Base-by-base conservation (phyloP, 208 protist species). In the Naegleria gruberi region DNA sequence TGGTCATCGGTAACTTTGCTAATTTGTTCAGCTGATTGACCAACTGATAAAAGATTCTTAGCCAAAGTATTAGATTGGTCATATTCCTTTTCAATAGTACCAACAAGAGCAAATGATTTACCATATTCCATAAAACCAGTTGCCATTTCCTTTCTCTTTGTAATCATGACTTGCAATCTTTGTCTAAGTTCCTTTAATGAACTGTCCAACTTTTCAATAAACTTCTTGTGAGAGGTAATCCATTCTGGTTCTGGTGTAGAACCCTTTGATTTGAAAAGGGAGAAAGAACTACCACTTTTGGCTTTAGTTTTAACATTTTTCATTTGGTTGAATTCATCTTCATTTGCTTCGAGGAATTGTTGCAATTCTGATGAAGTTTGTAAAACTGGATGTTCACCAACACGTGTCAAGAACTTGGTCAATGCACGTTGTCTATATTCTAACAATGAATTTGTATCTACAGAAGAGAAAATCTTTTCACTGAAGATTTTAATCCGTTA, bases 361-460 rank as follows among this genome's bases (percentile, higher is more conserved):
- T 95, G 90, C 51, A 97, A 51, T 40, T 96, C 92, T 26, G 91
- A 89, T 15, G 92, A 91, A 26, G 90, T 92, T 45, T 93, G 90
- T 3, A 97, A 92, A 19, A 92, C 90, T 23, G 94, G 94, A 92
- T 97, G 95, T 89, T 93, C 91, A 42, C 94, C 95, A 44, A 97
- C 90, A n/a, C 95, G 92, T 41, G 92, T 87, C 47, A 97, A 92
- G 91, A 97, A 97, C 74, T 93, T 93, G 41, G 92, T 93, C 47
- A 97, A 92, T 6, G 92, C 94, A 47, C 92, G 93, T 51, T 95
- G 95, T 15, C 96, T 93, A 92, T 97, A 97, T 84, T 96, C 94
- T 34, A 94, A 91, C 51, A 96, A 85, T 19, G 87, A 90, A 40
- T 91, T 87, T 5, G 65, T 82, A 81, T 90, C 91, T 37, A 74